Base-by-base conservation (phyloP, 2,329 filamentous ascomycete species). In the Fusarium subglutinans region DNA sequence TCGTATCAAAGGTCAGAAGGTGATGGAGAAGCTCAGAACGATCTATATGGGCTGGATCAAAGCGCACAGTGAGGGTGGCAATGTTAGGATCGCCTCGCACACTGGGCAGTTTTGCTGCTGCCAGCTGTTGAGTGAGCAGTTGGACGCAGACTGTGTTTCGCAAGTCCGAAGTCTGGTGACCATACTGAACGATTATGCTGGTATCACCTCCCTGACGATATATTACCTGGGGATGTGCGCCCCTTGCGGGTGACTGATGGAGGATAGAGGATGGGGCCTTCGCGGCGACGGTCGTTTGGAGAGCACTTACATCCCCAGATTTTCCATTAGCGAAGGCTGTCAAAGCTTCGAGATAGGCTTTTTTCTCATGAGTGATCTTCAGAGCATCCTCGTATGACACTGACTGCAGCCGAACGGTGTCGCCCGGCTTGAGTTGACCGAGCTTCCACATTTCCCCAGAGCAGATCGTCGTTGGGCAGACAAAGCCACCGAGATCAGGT, bases 381-480 rank as follows among this genome's bases (percentile, higher is more conserved):
- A 50, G 30, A n/a, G 44, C 57, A 53, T 51, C 57, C 10, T 55
- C 8, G 41, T 66, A 37, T 57, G 56, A n/a, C 57, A 53, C 24
- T 41, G 75, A 50, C 65, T 67, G 51, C 69, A 76, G 37, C 55
- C 59, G 10, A 76, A 58, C 8, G 26, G 44, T 58, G 37, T 81
- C 77, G 3, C 82, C 81, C 0, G 81, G 76, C 24, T 77, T 80
- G 5, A 83, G 74, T 63, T 82, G 81, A 8, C 81, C 82, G 5
- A 83, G 58, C 67, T 82, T 82, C 80, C 81, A 83, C 61, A 82
- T 66, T 28, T 83, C 81, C 5, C 79, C 81, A 9, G 77, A 76
- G 41, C 76, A 74, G 12, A 83, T 74, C 0, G 79, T 80, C 8
- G 76, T 75, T 10, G 77, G 78, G 47, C 79, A 80, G 26, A 77